Evolutionary conservation across 805 yeast genomes (phyloP).

Genomic region (Scheffersomyces ergatensis): DNA sequence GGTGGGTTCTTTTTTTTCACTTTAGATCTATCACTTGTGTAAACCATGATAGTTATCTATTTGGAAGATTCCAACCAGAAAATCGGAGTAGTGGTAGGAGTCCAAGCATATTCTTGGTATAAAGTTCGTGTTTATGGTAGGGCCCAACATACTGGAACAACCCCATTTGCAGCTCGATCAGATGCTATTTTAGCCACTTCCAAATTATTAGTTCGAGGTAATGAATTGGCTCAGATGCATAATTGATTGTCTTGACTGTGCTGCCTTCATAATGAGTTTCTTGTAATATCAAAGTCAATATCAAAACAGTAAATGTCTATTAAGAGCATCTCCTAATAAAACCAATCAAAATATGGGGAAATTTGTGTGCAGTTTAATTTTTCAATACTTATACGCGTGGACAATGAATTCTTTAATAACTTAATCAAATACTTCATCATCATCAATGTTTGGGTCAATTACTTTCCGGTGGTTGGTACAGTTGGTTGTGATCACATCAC

Average conservation of each 20-base stretch:
- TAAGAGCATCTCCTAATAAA: no score
- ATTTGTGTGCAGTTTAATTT: not conserved
- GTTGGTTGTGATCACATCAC: conserved; percentile 8
- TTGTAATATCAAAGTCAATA: no score
- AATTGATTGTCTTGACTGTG: conserved; percentile 58
- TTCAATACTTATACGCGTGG: not conserved
- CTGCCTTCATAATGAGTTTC: no score
- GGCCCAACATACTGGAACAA: conserved; percentile 74
- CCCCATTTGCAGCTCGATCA: conserved; percentile 58
- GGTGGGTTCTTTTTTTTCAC: no score
- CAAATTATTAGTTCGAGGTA: conserved; percentile 52
- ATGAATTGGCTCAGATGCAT: conserved; percentile 50
- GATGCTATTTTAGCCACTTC: conserved; percentile 64
- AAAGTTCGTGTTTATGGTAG: conserved; percentile 56
- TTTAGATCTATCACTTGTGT: no score
- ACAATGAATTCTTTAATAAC: no score
- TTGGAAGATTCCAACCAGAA: conserved; percentile 53
- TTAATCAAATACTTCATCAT: no score
- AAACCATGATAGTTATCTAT: no score
- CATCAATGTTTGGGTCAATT: conserved; percentile 6
- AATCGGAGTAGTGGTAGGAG: conserved; percentile 66
- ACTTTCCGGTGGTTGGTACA: conserved; percentile 14
- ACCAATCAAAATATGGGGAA: not conserved
- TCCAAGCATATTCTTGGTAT: conserved; percentile 65
- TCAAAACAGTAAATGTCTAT: no score